These are phyloP conservation scores for Russula ochroleuca DNA, from an alignment of 768 basidiomycete species.

Conservation along the genomic window DNA sequence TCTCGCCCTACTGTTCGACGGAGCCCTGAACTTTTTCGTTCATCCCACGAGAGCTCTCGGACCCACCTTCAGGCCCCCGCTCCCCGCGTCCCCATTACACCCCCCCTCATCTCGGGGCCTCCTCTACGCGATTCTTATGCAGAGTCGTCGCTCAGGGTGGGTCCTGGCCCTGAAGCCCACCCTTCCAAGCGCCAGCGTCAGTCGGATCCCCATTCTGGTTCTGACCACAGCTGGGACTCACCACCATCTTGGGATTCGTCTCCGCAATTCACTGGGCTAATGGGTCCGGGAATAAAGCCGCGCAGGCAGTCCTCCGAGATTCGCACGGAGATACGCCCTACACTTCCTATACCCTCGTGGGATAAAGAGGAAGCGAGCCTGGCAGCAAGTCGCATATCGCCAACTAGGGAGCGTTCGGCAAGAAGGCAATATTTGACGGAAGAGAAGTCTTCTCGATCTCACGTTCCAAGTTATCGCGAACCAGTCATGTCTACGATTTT, in stretches of 20 bases:
- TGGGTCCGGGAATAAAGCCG: conserved; percentile 22
- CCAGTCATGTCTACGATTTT: not conserved
- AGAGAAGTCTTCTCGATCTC: conserved; percentile 1
- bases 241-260: conserved; percentile 13
- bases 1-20: conserved; percentile 11
- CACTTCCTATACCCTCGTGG: conserved; percentile 1
- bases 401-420: conserved; percentile 1
- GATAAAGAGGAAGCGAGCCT: conserved; percentile 3
- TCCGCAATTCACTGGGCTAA: conserved; percentile 8
- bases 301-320: conserved; percentile 16
- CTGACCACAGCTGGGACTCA: conserved; percentile 21
- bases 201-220: conserved; percentile 7
- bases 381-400: conserved; percentile 6
- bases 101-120: conserved; percentile 12
- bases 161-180: conserved; percentile 6
- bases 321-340: conserved; percentile 13
- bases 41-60: conserved; percentile 9
- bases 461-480: conserved; percentile 5
- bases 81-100: conserved; percentile 13
- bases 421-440: conserved; percentile 11
- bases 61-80: conserved; percentile 13
- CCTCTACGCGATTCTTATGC: conserved; percentile 21
- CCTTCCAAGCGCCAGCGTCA: conserved; percentile 20
- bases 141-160: conserved; percentile 21
- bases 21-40: conserved; percentile 16